These are phyloP conservation scores for Crataegus laevigata DNA, from an alignment of 306 rosid species.

Conservation along the genomic window DNA sequence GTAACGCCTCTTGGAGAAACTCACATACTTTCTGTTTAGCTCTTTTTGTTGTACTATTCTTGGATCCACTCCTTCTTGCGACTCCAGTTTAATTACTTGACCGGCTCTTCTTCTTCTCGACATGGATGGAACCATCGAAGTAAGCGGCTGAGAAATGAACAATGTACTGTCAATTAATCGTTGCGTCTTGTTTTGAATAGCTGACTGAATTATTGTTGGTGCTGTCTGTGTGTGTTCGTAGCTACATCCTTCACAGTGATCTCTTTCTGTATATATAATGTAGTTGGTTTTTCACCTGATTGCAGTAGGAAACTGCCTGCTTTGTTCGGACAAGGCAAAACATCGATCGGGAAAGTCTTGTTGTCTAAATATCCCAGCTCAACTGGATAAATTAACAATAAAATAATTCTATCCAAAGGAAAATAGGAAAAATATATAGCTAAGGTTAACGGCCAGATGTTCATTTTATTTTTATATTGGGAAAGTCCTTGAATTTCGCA, in stretches of 20 bases:
- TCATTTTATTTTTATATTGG: neutral
- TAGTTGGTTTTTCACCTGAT: neutral
- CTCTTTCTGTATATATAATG: neutral
- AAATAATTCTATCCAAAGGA: neutral
- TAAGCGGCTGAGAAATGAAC: neutral
- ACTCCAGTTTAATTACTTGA: neutral
- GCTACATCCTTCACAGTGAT: neutral
- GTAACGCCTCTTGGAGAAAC: neutral
- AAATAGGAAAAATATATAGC: neutral
- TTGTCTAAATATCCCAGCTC: neutral
- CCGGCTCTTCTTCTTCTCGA: too few species aligned
- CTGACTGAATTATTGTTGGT: neutral
- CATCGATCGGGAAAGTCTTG: neutral
- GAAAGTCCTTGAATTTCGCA: neutral
- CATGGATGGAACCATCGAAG: too few species aligned
- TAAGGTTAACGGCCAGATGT: too few species aligned
- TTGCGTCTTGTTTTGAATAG: neutral
- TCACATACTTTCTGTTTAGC: neutral
- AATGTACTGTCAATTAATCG: neutral
- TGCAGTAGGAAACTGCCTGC: neutral
- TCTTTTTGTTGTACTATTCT: neutral
- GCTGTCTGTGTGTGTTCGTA: neutral
- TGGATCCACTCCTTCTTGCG: neutral
- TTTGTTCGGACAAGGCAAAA: neutral
- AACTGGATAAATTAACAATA: neutral